Evolutionary conservation across 1,139 yeast genomes (phyloP).

Genomic region (Zygoascus sp.): DNA sequence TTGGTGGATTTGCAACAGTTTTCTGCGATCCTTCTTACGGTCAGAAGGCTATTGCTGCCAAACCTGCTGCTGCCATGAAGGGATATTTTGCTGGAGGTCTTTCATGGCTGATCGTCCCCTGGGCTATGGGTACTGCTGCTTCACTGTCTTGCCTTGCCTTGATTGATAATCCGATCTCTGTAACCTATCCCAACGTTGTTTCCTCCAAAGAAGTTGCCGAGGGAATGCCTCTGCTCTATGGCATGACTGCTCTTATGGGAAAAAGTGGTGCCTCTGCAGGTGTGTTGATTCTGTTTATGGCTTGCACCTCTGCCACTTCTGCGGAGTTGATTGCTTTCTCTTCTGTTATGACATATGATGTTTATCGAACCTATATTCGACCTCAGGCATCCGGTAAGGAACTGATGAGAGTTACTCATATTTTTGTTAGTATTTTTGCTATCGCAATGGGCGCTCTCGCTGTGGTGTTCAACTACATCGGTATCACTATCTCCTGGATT

Average conservation of each 20-base stretch:
- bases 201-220: conserved; percentile 62
- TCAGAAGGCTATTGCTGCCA: conserved; percentile 72
- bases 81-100: conserved; percentile 82
- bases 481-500: conserved; percentile 56
- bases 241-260: conserved; percentile 78
- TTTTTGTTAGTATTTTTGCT: conserved; percentile 57
- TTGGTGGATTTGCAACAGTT: conserved; percentile 36
- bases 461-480: conserved; percentile 75
- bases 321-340: conserved; percentile 87
- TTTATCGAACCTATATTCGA: conserved; percentile 64
- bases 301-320: conserved; percentile 51
- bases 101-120: conserved; percentile 83
- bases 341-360: conserved; percentile 74
- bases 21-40: conserved; percentile 42
- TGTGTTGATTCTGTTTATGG: conserved; percentile 74
- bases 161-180: conserved; percentile 63
- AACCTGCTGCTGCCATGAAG: conserved; percentile 78
- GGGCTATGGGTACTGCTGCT: conserved; percentile 62
- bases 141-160: conserved; percentile 65
- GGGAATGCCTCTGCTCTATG: conserved; percentile 78
- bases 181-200: conserved; percentile 64
- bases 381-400: conserved; percentile 74
- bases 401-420: conserved; percentile 62
- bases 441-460: conserved; percentile 75
- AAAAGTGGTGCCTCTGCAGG: conserved; percentile 85